Evolutionary conservation across 1,139 yeast species (phyloP), one percentile per base, ranked within the genome.

Genomic region (Sugiyamaella xylanicola): DNA sequence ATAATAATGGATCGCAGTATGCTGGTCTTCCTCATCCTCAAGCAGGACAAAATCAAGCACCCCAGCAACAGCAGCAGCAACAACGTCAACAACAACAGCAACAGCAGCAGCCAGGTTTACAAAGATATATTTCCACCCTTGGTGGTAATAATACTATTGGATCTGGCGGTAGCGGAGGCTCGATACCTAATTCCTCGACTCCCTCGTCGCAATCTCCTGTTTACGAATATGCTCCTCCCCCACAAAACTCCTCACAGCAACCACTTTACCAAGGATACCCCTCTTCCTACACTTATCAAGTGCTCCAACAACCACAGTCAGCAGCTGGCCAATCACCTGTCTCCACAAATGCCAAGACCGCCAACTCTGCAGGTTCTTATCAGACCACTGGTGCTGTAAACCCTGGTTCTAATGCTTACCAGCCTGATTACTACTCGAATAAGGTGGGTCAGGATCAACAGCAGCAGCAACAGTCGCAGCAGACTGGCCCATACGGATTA

Each of bases 21-120:
- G 5, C 37, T 32, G 13, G 15, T 15, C 5, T 32, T 32, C 37
- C 37, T 15, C 53, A 36, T 15, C 51, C 45, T 41, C 55, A 49
- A 37, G 44, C 37, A 16, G 49, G 29, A 5, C 51, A 53, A 43
- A 55, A 42, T 13, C 60, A 48, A 16, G 59, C 51, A 43, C 59
- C 53, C 42, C 56, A 52, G 27, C 59, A 48, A 27, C 54, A 46
- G 22, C 58, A 50, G 27, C 59, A 55, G 49, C 56, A 55, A 16
- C 51, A 53, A 40, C 56, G 39, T 11, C 60, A 49, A 17, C 60
- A 54, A 43, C 59, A 55, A 43, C 57, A 53, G 25, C 60, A 45
- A 22, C 55, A 47, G 25, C 59, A 51, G 27, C 59, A 55, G 47
- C 56, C 56, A 17, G 56, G 54, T 13, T 51, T 48, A 19, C 56